Evolutionary conservation across 148 eudicot genomes (phyloP).

Genomic region (Persicaria maculosa): DNA sequence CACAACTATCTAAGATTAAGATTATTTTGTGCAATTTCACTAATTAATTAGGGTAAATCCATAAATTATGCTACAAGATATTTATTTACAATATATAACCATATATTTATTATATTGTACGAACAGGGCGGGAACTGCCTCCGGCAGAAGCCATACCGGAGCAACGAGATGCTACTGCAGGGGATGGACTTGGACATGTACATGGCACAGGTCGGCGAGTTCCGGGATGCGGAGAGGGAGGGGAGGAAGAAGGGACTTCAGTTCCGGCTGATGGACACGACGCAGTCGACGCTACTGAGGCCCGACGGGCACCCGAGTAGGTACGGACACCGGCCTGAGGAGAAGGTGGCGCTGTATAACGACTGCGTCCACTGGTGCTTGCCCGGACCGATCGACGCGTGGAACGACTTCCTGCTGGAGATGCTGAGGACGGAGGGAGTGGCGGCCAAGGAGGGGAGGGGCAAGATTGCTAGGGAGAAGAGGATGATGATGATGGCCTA

Average conservation of each 20-base stretch:
- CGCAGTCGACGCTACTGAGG: conserved; percentile 48
- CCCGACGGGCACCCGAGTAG: conserved; percentile 88
- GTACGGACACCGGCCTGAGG: conserved; percentile 47
- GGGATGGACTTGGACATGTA: conserved; percentile 32
- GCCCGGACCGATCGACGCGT: conserved; percentile 19
- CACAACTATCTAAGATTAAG: too few relatives aligned
- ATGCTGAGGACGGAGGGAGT: conserved; percentile 17
- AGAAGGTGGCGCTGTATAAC: conserved; percentile 49
- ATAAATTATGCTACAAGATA: too few relatives aligned
- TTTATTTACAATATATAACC: too few relatives aligned
- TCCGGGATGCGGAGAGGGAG: conserved; percentile 26
- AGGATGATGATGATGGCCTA: background rate
- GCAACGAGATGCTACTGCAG: conserved; percentile 31
- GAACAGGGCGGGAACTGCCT: conserved; percentile 62
- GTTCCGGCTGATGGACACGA: conserved; percentile 51
- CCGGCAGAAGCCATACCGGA: conserved; percentile 39
- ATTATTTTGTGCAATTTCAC: too few relatives aligned
- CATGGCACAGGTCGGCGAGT: conserved; percentile 55
- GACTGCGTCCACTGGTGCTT: conserved; percentile 40
- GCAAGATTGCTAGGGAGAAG: conserved; percentile 3
- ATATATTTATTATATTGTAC: too few relatives aligned
- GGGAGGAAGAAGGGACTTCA: conserved; percentile 23
- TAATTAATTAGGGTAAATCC: too few relatives aligned
- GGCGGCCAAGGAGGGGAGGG: conserved; percentile 7
- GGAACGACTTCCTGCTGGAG: conserved; percentile 19